phyloP scores from a whole-genome alignment of 2,329 filamentous ascomycete genomes.

The Ambrosiella beaveri region DNA sequence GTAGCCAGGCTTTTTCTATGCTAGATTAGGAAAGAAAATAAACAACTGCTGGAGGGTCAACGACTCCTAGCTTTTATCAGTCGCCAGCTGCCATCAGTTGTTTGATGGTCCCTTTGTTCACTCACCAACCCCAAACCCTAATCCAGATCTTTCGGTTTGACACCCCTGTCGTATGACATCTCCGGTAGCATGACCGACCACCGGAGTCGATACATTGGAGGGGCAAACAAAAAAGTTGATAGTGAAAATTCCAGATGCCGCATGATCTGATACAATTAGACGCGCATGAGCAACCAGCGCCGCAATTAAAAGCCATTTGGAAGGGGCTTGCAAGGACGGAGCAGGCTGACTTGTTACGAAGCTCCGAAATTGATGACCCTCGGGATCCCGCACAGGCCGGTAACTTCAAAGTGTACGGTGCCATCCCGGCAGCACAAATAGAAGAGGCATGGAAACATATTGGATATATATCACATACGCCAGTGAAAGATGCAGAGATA shows the following conservation, averaged over 20 bases:
- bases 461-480: conserved; percentile 19
- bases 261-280: conserved; percentile 33
- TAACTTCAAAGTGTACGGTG: conserved; percentile 28
- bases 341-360: conserved; percentile 30
- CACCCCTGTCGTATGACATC: too few species aligned
- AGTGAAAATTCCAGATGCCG: neutral
- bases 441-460: conserved; percentile 27
- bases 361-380: conserved; percentile 37
- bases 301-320: conserved; percentile 51
- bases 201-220: neutral
- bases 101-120: too few species aligned
- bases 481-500: conserved; percentile 28
- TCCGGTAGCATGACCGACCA: too few species aligned
- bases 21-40: neutral
- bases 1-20: neutral
- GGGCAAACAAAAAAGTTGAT: neutral
- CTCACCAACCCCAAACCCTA: too few species aligned
- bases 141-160: too few species aligned
- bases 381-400: conserved; percentile 22
- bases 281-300: conserved; percentile 62
- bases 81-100: neutral
- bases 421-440: conserved; percentile 27
- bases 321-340: conserved; percentile 54
- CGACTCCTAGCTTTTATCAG: neutral
- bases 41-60: neutral